These are phyloP conservation scores for Yarrowia osloensis DNA, from an alignment of 805 yeast species.

Conservation along the genomic window DNA sequence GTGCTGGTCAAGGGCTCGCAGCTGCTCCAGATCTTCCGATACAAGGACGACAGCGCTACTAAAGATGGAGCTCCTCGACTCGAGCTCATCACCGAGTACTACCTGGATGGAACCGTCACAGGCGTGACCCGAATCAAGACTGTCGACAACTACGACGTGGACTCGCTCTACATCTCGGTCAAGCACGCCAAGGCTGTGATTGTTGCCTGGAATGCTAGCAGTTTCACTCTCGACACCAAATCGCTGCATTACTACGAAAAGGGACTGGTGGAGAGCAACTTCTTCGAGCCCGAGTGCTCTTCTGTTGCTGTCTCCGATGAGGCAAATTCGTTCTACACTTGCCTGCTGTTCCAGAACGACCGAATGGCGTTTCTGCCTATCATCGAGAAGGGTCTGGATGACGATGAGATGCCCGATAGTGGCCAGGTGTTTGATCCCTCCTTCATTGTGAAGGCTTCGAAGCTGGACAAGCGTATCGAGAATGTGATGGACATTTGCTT, in stretches of 20 bases:
- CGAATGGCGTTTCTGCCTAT: slow-evolving; percentile 73
- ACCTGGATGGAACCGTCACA: slow-evolving; percentile 68
- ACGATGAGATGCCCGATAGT: slow-evolving; percentile 29
- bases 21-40: slow-evolving; percentile 61
- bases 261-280: slow-evolving; percentile 47
- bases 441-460: slow-evolving; percentile 57
- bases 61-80: slow-evolving; percentile 41
- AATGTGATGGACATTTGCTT: slow-evolving; percentile 73
- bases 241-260: slow-evolving; percentile 87
- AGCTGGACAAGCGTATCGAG: slow-evolving; percentile 57
- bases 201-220: slow-evolving; percentile 63
- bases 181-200: slow-evolving; percentile 76
- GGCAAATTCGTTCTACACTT: slow-evolving; percentile 43
- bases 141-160: slow-evolving; percentile 53
- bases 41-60: slow-evolving; percentile 39
- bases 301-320: slow-evolving; percentile 27
- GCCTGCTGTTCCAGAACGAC: slow-evolving; percentile 59
- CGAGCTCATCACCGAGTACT: slow-evolving; percentile 61
- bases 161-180: slow-evolving; percentile 66
- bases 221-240: slow-evolving; percentile 62
- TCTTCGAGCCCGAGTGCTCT: slow-evolving; percentile 45
- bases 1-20: slow-evolving; percentile 67
- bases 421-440: slow-evolving; percentile 52
- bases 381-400: slow-evolving; percentile 38
- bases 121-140: slow-evolving; percentile 54